A percentile compares a stretch with the other conserved stretches of the same genome.
Conservation (phyloP, 2,329 filamentous ascomycete species). For the Colletotrichum caudatum region DNA sequence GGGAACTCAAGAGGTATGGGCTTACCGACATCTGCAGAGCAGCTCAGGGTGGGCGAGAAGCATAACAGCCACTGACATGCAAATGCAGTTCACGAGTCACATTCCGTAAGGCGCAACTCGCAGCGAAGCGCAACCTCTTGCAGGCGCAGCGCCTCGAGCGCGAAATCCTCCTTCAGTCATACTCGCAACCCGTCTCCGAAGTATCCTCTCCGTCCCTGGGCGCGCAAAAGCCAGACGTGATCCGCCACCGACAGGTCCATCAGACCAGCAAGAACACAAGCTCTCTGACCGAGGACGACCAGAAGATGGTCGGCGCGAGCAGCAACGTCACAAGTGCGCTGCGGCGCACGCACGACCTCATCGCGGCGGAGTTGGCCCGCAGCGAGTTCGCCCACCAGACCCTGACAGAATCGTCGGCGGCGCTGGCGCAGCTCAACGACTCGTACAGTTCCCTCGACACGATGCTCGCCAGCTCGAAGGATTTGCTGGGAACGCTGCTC, state of each 20-base stretch:
- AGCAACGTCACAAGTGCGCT: constrained; percentile 87
- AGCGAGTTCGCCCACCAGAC: constrained; percentile 93
- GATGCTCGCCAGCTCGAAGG: constrained; percentile 79
- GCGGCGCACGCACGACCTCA: constrained; percentile 86
- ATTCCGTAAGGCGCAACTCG: constrained; percentile 85
- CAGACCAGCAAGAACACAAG: constrained; percentile 47
- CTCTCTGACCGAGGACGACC: constrained; percentile 71
- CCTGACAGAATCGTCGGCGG: constrained; percentile 84
- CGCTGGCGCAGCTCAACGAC: constrained; percentile 83
- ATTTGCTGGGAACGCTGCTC: constrained; percentile 82
- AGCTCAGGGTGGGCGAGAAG: constrained; percentile 31
- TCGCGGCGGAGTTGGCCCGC: constrained; percentile 85
- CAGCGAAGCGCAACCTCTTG: constrained; percentile 80
- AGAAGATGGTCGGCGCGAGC: constrained; percentile 79
- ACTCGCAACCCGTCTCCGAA: constrained; percentile 59
- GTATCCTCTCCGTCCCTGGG: constrained; percentile 48
- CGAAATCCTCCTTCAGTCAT: constrained; percentile 77
- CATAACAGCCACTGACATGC: constrained; percentile 35
- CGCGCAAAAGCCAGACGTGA: constrained; percentile 43
- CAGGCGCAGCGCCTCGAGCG: constrained; percentile 81
- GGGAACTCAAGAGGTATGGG: constrained; percentile 77
- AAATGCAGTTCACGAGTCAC: constrained; percentile 65
- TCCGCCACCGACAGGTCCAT: constrained; percentile 48
- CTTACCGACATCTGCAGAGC: background rate
- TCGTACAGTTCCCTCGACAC: constrained; percentile 84